Conservation (phyloP, 1,284 basidiomycete species). For the Cryptococcus sp. region DNA sequence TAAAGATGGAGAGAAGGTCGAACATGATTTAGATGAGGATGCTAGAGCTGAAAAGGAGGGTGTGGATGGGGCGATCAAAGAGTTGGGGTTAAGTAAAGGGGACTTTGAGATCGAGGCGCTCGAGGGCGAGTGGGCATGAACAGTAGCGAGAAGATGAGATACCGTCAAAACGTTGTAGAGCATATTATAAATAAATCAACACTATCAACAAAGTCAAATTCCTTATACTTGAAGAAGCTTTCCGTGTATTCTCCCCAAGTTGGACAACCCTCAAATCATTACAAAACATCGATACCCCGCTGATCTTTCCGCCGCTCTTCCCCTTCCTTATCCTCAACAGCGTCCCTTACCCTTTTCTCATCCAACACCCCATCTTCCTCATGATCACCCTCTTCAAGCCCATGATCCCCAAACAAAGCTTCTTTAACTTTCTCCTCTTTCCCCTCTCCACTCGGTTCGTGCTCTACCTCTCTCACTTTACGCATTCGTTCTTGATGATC, state of each 20-base stretch:
- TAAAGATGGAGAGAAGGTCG: slow-evolving; percentile 55
- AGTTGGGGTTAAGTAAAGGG: slow-evolving; percentile 53
- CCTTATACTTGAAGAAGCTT: no score
- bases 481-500: slow-evolving; percentile 22
- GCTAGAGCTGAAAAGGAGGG: slow-evolving; percentile 52
- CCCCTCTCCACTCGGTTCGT: background rate
- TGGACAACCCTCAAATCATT: no score
- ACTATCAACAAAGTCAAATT: no score
- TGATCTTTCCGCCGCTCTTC: background rate
- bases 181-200: no score
- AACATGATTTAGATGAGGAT: slow-evolving; percentile 49
- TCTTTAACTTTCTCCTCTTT: slow-evolving; percentile 3
- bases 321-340: background rate
- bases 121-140: slow-evolving; percentile 53
- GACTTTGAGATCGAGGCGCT: slow-evolving; percentile 54
- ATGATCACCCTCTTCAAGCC: slow-evolving; percentile 6
- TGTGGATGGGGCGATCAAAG: slow-evolving; percentile 53
- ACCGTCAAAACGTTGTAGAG: no score
- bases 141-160: slow-evolving; percentile 3
- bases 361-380: no score
- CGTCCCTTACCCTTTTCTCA: background rate
- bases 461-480: slow-evolving; percentile 15
- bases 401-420: slow-evolving; percentile 7
- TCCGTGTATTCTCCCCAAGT: no score
- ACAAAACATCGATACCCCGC: no score